Conservation (phyloP, 768 basidiomycete genomes). For the Rhizopogon roseolus region DNA sequence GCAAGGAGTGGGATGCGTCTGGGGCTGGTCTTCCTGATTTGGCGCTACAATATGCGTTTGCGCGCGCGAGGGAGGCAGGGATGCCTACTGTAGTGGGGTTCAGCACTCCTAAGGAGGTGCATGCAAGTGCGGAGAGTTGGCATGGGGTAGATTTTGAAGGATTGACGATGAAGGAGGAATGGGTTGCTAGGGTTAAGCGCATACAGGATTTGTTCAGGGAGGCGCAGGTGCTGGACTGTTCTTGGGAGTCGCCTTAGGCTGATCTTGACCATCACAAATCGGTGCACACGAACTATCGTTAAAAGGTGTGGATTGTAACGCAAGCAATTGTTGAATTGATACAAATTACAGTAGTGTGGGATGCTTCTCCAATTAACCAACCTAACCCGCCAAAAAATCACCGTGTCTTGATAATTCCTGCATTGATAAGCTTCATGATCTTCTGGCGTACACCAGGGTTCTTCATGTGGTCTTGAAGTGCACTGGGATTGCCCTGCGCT, state of each 20-base stretch:
- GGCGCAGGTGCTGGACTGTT: slow-evolving; percentile 52
- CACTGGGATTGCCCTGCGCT: slow-evolving; percentile 83
- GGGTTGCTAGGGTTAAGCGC: slow-evolving; percentile 34
- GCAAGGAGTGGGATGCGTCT: slow-evolving; percentile 36
- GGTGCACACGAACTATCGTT: not conserved
- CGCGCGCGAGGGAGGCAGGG: slow-evolving; percentile 35
- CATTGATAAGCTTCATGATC: slow-evolving; percentile 86
- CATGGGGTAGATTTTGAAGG: slow-evolving; percentile 43
- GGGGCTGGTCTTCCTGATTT: slow-evolving; percentile 43
- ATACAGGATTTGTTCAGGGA: slow-evolving; percentile 42
- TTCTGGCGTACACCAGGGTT: slow-evolving; percentile 77
- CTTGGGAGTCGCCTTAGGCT: slow-evolving; percentile 61
- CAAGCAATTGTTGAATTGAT: not conserved
- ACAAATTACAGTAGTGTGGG: not conserved
- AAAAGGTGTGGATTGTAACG: not conserved
- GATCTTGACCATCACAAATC: slow-evolving; percentile 1
- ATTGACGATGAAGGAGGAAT: slow-evolving; percentile 30
- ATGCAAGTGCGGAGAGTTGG: slow-evolving; percentile 69
- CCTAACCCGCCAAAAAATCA: slow-evolving; percentile 26
- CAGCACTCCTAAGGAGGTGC: slow-evolving; percentile 67
- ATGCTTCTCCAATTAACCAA: not conserved
- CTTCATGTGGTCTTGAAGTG: slow-evolving; percentile 95
- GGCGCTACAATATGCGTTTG: slow-evolving; percentile 70
- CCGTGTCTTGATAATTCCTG: slow-evolving; percentile 89
- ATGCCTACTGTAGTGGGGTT: slow-evolving; percentile 72